Evolutionary conservation across 148 eudicot species (phyloP).

Genomic region (Selenicereus undatus): DNA sequence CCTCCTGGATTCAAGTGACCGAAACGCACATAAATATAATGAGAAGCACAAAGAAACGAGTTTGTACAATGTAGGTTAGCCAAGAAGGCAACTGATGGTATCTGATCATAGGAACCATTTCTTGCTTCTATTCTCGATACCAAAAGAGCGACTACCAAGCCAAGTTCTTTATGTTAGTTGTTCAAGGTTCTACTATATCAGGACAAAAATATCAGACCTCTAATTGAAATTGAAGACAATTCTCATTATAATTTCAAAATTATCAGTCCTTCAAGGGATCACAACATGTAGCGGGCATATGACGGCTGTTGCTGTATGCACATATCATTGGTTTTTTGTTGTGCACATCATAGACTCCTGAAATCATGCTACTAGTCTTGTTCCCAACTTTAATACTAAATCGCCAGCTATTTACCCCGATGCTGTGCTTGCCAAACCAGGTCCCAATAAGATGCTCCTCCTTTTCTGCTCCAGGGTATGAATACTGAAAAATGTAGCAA

Average conservation of each 20-base stretch:
- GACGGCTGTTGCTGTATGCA: too few species aligned
- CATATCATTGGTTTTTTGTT: too few species aligned
- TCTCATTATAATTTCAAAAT: neutral
- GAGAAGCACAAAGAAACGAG: neutral
- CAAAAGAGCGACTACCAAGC: neutral
- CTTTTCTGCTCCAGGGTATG: conserved; percentile 78
- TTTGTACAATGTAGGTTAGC: neutral
- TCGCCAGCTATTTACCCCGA: conserved; percentile 46
- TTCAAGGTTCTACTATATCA: neutral
- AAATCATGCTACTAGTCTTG: neutral
- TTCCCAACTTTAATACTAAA: neutral
- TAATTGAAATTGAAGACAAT: neutral
- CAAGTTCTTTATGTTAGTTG: neutral
- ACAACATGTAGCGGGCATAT: neutral
- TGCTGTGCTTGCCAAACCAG: conserved; percentile 90
- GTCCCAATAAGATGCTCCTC: conserved; percentile 91
- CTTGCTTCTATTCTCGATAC: neutral
- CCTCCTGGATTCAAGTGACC: conserved; percentile 53
- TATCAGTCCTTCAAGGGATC: neutral
- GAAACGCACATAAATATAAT: neutral
- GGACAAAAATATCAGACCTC: neutral
- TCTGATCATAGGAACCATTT: neutral
- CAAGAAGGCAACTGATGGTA: neutral
- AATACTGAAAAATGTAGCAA: conserved; percentile 90
- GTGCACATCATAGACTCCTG: neutral